These are phyloP conservation scores for Pestalotiopsis sp. DNA, from an alignment of 2,329 filamentous ascomycete species.

Conservation along the genomic window DNA sequence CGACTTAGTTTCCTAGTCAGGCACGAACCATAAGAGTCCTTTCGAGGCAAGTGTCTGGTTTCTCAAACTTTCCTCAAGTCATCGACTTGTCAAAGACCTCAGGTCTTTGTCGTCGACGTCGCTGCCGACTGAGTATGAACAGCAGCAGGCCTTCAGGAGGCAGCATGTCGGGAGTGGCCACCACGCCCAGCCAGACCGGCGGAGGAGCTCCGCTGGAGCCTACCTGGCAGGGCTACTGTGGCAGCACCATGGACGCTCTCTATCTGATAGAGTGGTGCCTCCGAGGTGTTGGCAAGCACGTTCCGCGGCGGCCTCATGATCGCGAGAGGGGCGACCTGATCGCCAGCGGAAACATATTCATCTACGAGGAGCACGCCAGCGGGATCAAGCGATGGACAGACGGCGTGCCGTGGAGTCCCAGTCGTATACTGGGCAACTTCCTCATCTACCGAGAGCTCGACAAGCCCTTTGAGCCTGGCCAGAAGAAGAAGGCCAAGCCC, in stretches of 20 bases:
- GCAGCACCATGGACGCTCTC: conserved; percentile 75
- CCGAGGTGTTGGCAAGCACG: conserved; percentile 70
- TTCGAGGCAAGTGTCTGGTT: conserved; percentile 1
- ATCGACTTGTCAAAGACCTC: conserved; percentile 15
- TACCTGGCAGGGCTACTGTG: conserved; percentile 69
- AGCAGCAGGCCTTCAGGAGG: conserved; percentile 8
- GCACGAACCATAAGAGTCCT: conserved; percentile 4
- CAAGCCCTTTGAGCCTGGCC: conserved; percentile 76
- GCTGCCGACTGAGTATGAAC: conserved; percentile 16
- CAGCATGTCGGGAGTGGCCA: background rate
- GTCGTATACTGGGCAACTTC: conserved; percentile 82
- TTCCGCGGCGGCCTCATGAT: conserved; percentile 84
- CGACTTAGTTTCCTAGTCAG: conserved; percentile 11
- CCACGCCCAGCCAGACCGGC: conserved; percentile 16
- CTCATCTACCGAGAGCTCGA: conserved; percentile 84
- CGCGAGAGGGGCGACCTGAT: conserved; percentile 79
- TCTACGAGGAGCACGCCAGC: conserved; percentile 89
- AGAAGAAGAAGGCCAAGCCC: conserved; percentile 84
- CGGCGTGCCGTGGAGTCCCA: conserved; percentile 88
- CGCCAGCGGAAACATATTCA: conserved; percentile 82
- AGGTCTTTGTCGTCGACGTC: conserved; percentile 19
- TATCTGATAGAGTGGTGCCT: conserved; percentile 81
- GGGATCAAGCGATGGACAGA: conserved; percentile 96
- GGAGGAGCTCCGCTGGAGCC: conserved; percentile 52
- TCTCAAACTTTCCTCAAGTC: conserved; percentile 3